Base-by-base conservation (phyloP, 345 rosid genomes). In the Abelmoschus esculentus region DNA sequence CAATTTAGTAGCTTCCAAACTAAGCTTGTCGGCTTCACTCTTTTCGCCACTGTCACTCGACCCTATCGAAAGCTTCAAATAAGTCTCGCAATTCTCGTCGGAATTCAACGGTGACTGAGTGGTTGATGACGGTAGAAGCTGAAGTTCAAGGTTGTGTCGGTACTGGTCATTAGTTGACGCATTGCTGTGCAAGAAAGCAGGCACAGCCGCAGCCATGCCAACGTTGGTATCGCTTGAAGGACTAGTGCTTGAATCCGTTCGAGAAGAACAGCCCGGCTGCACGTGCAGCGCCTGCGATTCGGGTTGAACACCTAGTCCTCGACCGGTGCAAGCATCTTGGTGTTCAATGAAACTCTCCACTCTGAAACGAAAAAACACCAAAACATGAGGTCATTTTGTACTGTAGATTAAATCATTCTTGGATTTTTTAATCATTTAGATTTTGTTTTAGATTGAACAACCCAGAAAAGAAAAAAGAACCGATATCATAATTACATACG, bases 331-430 rank as follows among this genome's bases (percentile, higher is more conserved):
- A 47, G 77, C 83, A 73, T 91, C 97, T 80, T 91, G 97, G 70
- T 91, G 97, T 55, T 91, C 97, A 6, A 91, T 91, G 75, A 89
- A 91, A 78, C 92, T 91, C 84, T 91, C 95, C 36, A 89, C 95
- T 81, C 95, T 91, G 70, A 49, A 72, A 75, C 18, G 44, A 57
- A 28, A 22, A 38, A 73, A 66, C 42, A 38, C 42, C 42, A 38
- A 38, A 38, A 56, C 55, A 55, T 68, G 80, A 76, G 78, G 58
- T 68, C 78, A 56, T 55, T 59, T 78, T 54, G 67, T 22, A 22
- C 26, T 22, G 26, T 66, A 9, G 59, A 59, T 58, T 18, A 77
- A 73, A 79, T 79, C 79, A 70, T 77, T 76, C 80, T 79, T 71
- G 81, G 82, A 72, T 68, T 77, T 58, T 0, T 34, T 73, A 56